Conservation (phyloP, 257 asterid genomes). For the Capsicum baccatum region DNA sequence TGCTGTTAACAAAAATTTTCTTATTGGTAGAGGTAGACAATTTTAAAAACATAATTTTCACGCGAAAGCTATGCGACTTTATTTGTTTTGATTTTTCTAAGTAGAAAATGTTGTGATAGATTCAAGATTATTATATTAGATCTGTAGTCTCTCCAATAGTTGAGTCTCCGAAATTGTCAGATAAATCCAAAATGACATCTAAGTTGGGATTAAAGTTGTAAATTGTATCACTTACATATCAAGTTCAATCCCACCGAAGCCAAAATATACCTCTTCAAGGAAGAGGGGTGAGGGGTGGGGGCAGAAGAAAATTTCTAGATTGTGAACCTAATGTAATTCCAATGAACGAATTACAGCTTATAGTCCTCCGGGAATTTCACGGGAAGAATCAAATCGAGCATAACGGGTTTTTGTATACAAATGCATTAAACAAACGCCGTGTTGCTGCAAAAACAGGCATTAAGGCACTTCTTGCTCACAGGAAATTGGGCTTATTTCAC, state of each 20-base stretch:
- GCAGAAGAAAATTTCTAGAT: background rate
- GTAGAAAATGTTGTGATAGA: background rate
- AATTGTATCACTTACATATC: background rate
- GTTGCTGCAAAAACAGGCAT: background rate
- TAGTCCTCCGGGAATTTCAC: background rate
- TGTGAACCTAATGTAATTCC: background rate
- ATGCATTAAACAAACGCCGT: background rate
- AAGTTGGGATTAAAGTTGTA: background rate
- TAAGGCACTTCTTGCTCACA: background rate
- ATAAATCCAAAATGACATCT: background rate
- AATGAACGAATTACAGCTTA: too few species aligned
- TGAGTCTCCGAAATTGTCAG: background rate
- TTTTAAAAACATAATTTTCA: background rate
- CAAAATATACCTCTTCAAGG: background rate
- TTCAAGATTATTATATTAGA: background rate
- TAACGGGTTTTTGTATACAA: background rate
- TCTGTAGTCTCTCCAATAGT: background rate
- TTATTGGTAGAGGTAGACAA: background rate
- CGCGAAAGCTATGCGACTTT: background rate
- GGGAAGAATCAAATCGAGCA: constrained; percentile 7
- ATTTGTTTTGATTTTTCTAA: background rate
- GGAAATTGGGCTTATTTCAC: constrained; percentile 40
- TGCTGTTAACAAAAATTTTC: background rate
- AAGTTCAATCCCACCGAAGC: background rate
- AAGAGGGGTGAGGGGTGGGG: too few species aligned